phyloP scores from a whole-genome alignment of 345 rosid genomes.

The Moricandia moricandioides region DNA sequence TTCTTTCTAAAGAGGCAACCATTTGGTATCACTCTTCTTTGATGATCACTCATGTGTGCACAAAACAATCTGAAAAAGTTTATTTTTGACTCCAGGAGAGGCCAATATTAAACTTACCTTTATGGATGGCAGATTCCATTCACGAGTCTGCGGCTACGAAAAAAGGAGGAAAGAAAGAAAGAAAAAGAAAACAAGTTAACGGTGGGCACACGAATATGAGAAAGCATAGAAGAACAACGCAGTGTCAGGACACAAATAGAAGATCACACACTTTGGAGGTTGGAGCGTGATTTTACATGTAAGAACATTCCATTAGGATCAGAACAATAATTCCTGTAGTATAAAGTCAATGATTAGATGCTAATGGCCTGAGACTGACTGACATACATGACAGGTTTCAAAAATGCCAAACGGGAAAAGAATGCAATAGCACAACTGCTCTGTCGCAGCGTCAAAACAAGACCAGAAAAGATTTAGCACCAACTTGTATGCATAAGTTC shows the following conservation, averaged over 20 bases:
- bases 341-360: slow-evolving; percentile 28
- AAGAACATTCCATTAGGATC: slow-evolving; percentile 31
- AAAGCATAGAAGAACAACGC: slow-evolving; percentile 31
- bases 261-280: slow-evolving; percentile 32
- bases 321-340: slow-evolving; percentile 32
- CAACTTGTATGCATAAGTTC: background rate
- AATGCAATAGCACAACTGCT: slow-evolving; percentile 16
- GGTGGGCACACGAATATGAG: slow-evolving; percentile 35
- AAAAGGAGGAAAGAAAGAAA: slow-evolving; percentile 9
- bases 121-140: slow-evolving; percentile 28
- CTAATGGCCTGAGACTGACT: slow-evolving; percentile 18
- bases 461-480: slow-evolving; percentile 2
- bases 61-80: slow-evolving; percentile 16
- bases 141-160: slow-evolving; percentile 25
- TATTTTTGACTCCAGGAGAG: slow-evolving; percentile 24
- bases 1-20: slow-evolving; percentile 25
- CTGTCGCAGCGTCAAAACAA: slow-evolving; percentile 2
- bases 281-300: slow-evolving; percentile 26
- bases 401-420: slow-evolving; percentile 27
- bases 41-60: slow-evolving; percentile 34
- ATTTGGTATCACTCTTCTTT: slow-evolving; percentile 40
- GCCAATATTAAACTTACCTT: slow-evolving; percentile 11
- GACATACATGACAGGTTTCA: slow-evolving; percentile 15
- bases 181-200: slow-evolving; percentile 35
- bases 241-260: slow-evolving; percentile 34